Percentiles rank a stretch among this genome's conserved stretches.
These are phyloP conservation scores for Orbilia oligospora DNA, from an alignment of 2,329 filamentous ascomycete species.

Conservation along the genomic window DNA sequence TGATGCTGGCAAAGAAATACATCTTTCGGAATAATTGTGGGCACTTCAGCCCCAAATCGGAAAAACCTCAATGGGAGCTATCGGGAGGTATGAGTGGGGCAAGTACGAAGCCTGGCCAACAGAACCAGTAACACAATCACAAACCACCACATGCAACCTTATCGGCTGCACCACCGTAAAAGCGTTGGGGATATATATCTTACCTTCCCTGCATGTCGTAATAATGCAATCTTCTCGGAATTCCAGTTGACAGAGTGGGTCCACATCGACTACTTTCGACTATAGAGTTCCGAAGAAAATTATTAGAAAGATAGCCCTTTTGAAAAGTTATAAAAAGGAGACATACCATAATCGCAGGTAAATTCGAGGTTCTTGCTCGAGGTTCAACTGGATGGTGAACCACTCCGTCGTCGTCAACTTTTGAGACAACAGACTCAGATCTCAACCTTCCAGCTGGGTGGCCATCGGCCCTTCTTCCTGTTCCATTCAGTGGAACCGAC, in stretches of 20 bases:
- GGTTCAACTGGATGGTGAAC: constrained; percentile 86
- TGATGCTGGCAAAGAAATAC: not conserved
- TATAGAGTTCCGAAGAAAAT: constrained; percentile 66
- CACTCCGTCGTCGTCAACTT: constrained; percentile 53
- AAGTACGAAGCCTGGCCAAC: constrained; percentile 16
- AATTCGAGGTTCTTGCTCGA: constrained; percentile 83
- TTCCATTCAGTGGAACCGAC: constrained; percentile 68
- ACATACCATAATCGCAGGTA: constrained; percentile 89
- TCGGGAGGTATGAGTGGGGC: constrained; percentile 4
- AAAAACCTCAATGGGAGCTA: constrained; percentile 27
- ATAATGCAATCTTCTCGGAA: constrained; percentile 95
- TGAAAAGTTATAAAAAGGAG: not conserved
- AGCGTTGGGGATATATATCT: constrained; percentile 66
- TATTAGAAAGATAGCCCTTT: constrained; percentile 16
- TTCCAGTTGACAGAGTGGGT: constrained; percentile 90
- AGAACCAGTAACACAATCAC: not conserved
- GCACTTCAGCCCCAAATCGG: constrained; percentile 5
- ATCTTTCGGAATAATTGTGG: constrained; percentile 29
- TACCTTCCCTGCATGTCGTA: constrained; percentile 91
- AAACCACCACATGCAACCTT: constrained; percentile 32
- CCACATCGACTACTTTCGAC: constrained; percentile 86
- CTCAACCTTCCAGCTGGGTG: constrained; percentile 69
- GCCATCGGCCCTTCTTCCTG: constrained; percentile 74
- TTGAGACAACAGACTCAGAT: constrained; percentile 56
- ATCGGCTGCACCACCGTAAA: not conserved